Evolutionary conservation across 2,329 filamentous ascomycete species (phyloP).

Genomic region (Grosmannia clavigera): DNA sequence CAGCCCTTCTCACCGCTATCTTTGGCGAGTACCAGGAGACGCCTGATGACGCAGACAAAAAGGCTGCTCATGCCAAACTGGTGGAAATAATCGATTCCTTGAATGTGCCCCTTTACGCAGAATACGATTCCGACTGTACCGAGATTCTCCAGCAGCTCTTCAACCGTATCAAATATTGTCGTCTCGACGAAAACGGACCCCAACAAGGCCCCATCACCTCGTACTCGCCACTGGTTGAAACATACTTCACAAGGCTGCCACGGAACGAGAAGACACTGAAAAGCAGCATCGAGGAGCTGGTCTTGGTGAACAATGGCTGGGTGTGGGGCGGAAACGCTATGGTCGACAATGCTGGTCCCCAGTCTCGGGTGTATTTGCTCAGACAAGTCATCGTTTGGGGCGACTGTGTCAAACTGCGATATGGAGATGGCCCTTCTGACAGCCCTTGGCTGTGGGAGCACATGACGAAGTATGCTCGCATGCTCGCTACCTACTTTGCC

Average conservation of each 20-base stretch:
- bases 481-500: constrained; percentile 89
- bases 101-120: constrained; percentile 80
- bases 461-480: constrained; percentile 84
- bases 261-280: constrained; percentile 61
- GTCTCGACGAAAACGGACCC: constrained; percentile 84
- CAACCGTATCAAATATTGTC: constrained; percentile 89
- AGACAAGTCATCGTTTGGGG: constrained; percentile 97
- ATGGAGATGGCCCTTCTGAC: constrained; percentile 67
- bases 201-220: constrained; percentile 68
- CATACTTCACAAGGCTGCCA: constrained; percentile 87
- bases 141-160: constrained; percentile 84
- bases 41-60: constrained; percentile 34
- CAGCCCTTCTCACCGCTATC: constrained; percentile 53
- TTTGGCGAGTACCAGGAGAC: constrained; percentile 52
- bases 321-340: constrained; percentile 96
- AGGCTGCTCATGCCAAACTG: constrained; percentile 41
- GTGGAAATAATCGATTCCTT: constrained; percentile 62
- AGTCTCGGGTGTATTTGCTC: constrained; percentile 85
- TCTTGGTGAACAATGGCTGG: constrained; percentile 93
- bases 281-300: constrained; percentile 63
- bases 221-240: constrained; percentile 73
- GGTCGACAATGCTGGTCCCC: constrained; percentile 81
- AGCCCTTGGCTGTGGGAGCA: constrained; percentile 92
- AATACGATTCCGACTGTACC: constrained; percentile 74
- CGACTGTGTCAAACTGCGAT: constrained; percentile 93